These are phyloP conservation scores for Hypomontagnella monticulosa DNA, from an alignment of 495 filamentous ascomycete genomes.

Conservation along the genomic window DNA sequence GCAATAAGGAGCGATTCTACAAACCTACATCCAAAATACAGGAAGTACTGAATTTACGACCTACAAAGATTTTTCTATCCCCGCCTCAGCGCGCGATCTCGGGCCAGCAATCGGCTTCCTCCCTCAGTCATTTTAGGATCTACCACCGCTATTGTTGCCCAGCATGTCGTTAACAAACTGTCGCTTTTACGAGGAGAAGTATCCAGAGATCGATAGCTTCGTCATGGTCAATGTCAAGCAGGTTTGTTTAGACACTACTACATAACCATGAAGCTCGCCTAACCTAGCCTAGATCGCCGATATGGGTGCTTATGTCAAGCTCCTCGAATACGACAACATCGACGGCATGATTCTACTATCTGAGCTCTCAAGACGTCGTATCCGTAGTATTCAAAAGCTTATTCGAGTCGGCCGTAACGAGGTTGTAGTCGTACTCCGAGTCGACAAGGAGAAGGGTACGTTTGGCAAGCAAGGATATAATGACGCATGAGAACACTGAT, in stretches of 20 bases:
- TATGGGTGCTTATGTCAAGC: conserved; percentile 99
- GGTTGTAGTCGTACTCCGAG: conserved; percentile 95
- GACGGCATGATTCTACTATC: conserved; percentile 99
- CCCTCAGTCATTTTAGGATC: conserved; percentile 12
- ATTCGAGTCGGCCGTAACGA: conserved; percentile 98
- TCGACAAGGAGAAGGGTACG: conserved; percentile 97
- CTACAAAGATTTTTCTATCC: conserved; percentile 10
- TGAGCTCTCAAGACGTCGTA: conserved; percentile 95
- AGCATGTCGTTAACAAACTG: conserved; percentile 97
- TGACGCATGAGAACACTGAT: conserved; percentile 9
- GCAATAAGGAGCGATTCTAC: neutral
- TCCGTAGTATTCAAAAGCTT: conserved; percentile 97
- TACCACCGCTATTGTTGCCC: conserved; percentile 35
- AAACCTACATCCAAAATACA: neutral
- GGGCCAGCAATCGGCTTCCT: conserved; percentile 32
- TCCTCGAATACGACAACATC: conserved; percentile 99
- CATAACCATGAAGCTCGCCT: conserved; percentile 19
- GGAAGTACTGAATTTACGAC: conserved; percentile 16
- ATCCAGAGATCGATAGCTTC: conserved; percentile 97
- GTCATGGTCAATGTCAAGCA: conserved; percentile 99
- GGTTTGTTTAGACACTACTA: conserved; percentile 59
- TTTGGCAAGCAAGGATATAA: conserved; percentile 11
- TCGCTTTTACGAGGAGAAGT: conserved; percentile 98
- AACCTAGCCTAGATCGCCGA: conserved; percentile 81
- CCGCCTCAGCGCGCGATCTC: conserved; percentile 39